Percentiles rank a stretch among this genome's conserved stretches.
Evolutionary conservation across 225 moss, liverwort and hornwort genomes (phyloP).

Genomic region (Climacium dendroides): DNA sequence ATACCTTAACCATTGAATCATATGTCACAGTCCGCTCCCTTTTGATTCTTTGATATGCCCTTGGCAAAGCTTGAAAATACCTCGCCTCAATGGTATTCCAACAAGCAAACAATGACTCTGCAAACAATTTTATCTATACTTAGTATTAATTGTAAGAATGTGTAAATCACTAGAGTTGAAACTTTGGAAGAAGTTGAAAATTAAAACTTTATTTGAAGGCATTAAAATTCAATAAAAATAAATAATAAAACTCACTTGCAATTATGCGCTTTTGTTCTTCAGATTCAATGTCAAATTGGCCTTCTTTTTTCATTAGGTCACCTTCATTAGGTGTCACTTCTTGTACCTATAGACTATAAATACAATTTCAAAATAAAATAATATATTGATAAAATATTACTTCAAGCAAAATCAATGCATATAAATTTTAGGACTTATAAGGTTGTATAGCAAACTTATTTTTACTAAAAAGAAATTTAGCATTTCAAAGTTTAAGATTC

Average conservation of each 20-base stretch:
- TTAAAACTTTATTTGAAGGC: neutral
- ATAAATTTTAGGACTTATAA: no score
- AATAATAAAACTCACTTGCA: slow-evolving; percentile 6
- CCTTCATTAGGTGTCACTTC: neutral
- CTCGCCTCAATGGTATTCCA: slow-evolving; percentile 52
- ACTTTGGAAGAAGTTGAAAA: neutral
- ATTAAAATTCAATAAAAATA: neutral
- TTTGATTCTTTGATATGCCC: slow-evolving; percentile 28
- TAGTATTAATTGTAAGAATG: no score
- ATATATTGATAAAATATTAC: no score
- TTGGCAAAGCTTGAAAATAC: slow-evolving; percentile 48
- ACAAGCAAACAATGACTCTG: slow-evolving; percentile 16
- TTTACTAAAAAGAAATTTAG: neutral
- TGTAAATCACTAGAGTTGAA: neutral
- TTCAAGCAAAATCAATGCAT: neutral
- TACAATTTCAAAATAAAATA: neutral
- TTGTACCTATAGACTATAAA: neutral
- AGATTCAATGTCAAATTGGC: neutral
- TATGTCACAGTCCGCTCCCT: slow-evolving; percentile 21
- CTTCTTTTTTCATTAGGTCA: neutral
- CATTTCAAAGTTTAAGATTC: neutral
- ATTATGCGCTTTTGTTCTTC: neutral
- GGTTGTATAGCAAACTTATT: no score
- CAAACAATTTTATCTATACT: neutral
- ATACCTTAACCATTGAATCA: slow-evolving; percentile 53